Conservation (phyloP, 1,284 basidiomycete species). For the Baeospora myosura region DNA sequence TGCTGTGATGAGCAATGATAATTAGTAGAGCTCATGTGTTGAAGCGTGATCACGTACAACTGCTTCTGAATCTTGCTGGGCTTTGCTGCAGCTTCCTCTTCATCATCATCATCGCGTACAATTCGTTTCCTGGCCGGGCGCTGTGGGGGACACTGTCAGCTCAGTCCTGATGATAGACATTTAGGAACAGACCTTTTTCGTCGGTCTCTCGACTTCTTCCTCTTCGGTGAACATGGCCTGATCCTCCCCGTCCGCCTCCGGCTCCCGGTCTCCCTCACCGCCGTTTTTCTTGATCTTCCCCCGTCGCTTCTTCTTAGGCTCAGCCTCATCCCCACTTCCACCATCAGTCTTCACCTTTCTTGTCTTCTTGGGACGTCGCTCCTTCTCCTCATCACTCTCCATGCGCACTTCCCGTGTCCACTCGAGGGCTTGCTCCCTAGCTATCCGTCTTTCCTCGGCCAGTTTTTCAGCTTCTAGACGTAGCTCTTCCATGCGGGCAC, state of each 20-base stretch:
- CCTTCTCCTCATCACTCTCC: conserved; percentile 71
- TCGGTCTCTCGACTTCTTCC: conserved; percentile 55
- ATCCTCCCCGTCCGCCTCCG: conserved; percentile 40
- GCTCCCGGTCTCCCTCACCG: conserved; percentile 20
- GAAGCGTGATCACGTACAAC: conserved; percentile 41
- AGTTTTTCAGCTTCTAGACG: conserved; percentile 59
- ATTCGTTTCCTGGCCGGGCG: conserved; percentile 60
- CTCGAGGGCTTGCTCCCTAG: conserved; percentile 72
- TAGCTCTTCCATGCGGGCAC: conserved; percentile 49
- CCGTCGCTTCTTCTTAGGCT: conserved; percentile 48
- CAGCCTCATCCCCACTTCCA: conserved; percentile 52
- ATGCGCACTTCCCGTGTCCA: conserved; percentile 64
- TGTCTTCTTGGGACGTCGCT: conserved; percentile 54
- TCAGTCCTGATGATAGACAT: conserved; percentile 2
- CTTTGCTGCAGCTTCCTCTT: conserved; percentile 39
- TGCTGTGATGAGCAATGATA: conserved; percentile 34
- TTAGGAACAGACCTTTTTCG: conserved; percentile 52
- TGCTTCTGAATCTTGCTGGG: conserved; percentile 69
- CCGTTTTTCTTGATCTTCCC: conserved; percentile 38
- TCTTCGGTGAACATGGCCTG: conserved; percentile 62
- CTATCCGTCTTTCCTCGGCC: conserved; percentile 65
- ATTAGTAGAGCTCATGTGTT: conserved; percentile 3
- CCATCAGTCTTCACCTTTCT: conserved; percentile 48
- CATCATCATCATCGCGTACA: conserved; percentile 70
- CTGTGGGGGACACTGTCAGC: conserved; percentile 25